phyloP scores from a whole-genome alignment of 2,329 filamentous ascomycete genomes.

The Juglanconis juglandina region DNA sequence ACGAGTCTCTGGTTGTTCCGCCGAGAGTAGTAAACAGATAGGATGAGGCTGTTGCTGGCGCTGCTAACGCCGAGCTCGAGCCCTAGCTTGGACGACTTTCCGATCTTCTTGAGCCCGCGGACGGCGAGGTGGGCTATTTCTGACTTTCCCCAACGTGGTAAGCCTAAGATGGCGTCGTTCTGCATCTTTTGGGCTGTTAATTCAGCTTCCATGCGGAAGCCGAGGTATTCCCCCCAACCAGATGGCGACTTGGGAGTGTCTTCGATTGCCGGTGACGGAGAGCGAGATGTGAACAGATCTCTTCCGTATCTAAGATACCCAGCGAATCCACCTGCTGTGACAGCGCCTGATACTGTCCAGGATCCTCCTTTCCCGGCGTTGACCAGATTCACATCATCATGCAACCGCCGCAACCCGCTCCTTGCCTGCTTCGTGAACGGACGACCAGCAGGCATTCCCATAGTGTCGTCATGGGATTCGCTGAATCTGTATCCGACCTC shows the following conservation, averaged over 20 bases:
- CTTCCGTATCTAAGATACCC: constrained; percentile 36
- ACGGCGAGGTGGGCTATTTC: constrained; percentile 33
- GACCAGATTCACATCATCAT: constrained; percentile 29
- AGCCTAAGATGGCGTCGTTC: not conserved
- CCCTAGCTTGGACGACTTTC: constrained; percentile 40
- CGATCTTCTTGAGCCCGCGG: constrained; percentile 40
- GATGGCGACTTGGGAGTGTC: not conserved
- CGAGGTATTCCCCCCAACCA: not conserved
- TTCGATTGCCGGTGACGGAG: not conserved
- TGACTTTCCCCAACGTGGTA: not conserved
- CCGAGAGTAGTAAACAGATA: constrained; percentile 44
- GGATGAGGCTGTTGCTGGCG: constrained; percentile 37
- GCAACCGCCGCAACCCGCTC: constrained; percentile 35
- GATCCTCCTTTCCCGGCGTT: constrained; percentile 22
- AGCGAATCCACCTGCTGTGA: constrained; percentile 28
- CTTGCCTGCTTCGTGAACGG: constrained; percentile 31
- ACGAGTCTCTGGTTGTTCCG: constrained; percentile 39
- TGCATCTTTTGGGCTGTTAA: constrained; percentile 33
- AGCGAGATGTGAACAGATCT: constrained; percentile 30
- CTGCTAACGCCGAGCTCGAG: constrained; percentile 42
- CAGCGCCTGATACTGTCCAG: constrained; percentile 39
- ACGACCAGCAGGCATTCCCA: constrained; percentile 29
- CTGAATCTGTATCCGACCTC: constrained; percentile 40
- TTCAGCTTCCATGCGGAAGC: constrained; percentile 40
- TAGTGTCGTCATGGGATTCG: constrained; percentile 20